Percentiles rank a stretch among this genome's conserved stretches.
These are phyloP conservation scores for Leccinellum rugosiceps DNA, from an alignment of 768 basidiomycete genomes.

Conservation along the genomic window DNA sequence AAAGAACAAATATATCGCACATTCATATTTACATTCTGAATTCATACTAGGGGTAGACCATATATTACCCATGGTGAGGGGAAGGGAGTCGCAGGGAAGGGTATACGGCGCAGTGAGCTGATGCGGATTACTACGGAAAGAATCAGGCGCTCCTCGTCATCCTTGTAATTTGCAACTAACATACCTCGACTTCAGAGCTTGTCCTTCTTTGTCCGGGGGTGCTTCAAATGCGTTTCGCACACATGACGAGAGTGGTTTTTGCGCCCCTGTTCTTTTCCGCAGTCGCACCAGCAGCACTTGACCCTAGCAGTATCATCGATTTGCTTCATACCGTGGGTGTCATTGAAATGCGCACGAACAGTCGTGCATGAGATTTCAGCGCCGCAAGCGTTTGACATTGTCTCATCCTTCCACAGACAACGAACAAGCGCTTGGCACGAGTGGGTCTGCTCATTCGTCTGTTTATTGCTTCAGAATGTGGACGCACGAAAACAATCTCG, in stretches of 20 bases:
- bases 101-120: too few species aligned
- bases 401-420: too few species aligned
- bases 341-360: too few species aligned
- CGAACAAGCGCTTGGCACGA: too few species aligned
- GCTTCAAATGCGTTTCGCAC: not conserved
- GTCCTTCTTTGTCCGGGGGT: not conserved
- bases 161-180: not conserved
- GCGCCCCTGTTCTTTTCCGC: accelerated
- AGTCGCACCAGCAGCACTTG: not conserved
- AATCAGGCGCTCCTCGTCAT: not conserved
- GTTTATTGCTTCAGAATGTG: not conserved
- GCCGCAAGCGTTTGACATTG: too few species aligned
- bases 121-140: not conserved
- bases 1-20: not conserved
- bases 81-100: too few species aligned
- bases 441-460: conserved; percentile 1
- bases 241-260: conserved; percentile 10
- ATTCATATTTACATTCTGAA: not conserved
- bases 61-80: too few species aligned
- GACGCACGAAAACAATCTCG: not conserved
- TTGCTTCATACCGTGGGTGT: not conserved
- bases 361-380: not conserved
- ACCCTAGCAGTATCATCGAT: accelerated
- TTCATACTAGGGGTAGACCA: not conserved
- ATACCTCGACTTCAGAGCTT: not conserved